Evolutionary conservation across 805 yeast genomes (phyloP).

Genomic region (Starmerella tilneyi): DNA sequence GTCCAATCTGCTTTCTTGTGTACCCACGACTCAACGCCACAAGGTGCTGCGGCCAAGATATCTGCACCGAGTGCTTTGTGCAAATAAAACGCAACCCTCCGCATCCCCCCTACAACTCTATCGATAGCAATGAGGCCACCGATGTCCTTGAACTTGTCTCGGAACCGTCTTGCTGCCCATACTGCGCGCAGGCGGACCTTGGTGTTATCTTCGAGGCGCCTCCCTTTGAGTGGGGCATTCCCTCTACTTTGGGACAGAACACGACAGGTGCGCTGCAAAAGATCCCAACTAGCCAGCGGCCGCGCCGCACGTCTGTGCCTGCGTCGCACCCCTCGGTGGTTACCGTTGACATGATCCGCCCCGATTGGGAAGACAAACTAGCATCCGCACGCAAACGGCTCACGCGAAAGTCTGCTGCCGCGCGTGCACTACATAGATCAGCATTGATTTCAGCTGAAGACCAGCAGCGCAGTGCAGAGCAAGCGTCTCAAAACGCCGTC

Average conservation of each 20-base stretch:
- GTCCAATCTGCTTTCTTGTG: constrained; percentile 88
- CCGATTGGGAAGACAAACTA: constrained; percentile 81
- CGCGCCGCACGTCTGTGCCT: constrained; percentile 13
- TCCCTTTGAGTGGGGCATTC: constrained; percentile 40
- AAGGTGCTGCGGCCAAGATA: constrained; percentile 84
- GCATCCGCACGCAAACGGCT: constrained; percentile 61
- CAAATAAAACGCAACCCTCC: constrained; percentile 88
- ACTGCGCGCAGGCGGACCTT: constrained; percentile 78
- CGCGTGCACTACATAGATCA: constrained; percentile 85
- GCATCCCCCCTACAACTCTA: constrained; percentile 75
- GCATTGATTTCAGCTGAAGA: constrained; percentile 44
- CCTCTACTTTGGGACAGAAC: constrained; percentile 7
- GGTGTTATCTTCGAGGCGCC: constrained; percentile 75
- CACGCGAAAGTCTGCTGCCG: constrained; percentile 85
- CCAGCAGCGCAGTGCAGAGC: neutral
- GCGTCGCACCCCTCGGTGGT: constrained; percentile 58
- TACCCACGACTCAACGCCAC: constrained; percentile 74
- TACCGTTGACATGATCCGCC: constrained; percentile 73
- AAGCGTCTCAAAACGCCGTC: neutral
- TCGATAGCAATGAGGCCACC: constrained; percentile 35
- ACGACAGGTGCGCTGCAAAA: neutral
- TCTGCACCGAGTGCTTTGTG: constrained; percentile 93
- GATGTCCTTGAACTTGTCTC: constrained; percentile 44
- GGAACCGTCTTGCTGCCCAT: constrained; percentile 87
- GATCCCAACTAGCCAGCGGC: neutral